phyloP scores from a whole-genome alignment of 768 basidiomycete genomes.

The Suillus luteus region DNA sequence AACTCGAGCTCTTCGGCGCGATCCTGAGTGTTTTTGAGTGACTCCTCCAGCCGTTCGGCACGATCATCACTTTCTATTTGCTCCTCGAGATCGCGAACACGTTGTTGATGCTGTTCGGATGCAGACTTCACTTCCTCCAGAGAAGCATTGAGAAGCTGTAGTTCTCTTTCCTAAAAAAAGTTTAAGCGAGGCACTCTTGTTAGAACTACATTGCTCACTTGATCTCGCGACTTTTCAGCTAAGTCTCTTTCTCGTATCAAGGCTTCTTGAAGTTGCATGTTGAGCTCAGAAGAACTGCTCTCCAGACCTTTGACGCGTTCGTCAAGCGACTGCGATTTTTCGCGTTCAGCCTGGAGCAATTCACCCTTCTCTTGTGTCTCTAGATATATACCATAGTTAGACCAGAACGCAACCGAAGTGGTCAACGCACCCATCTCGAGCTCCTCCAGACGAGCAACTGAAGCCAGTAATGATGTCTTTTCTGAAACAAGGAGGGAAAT shows the following conservation, averaged over 20 bases:
- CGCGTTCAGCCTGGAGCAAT: constrained; percentile 45
- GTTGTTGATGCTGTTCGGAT: constrained; percentile 54
- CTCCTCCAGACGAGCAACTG: constrained; percentile 58
- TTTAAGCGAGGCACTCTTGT: neutral
- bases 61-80: constrained; percentile 85
- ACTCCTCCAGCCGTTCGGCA: constrained; percentile 69
- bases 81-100: constrained; percentile 74
- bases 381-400: constrained; percentile 23
- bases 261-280: constrained; percentile 41
- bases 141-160: constrained; percentile 62
- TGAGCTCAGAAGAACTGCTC: constrained; percentile 37
- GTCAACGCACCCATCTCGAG: constrained; percentile 57
- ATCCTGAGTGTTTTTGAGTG: constrained; percentile 77
- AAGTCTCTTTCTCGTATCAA: constrained; percentile 55
- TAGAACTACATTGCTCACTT: constrained; percentile 29
- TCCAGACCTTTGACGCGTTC: constrained; percentile 47
- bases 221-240: constrained; percentile 30
- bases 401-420: constrained; percentile 11
- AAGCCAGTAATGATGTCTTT: constrained; percentile 59
- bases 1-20: constrained; percentile 84
- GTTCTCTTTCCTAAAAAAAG: constrained; percentile 64
- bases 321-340: constrained; percentile 41
- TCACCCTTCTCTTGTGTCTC: constrained; percentile 47
- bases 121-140: constrained; percentile 54
- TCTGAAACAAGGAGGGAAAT: constrained; percentile 78